Conservation (phyloP, 257 asterid species). For the Solanum virginianum region DNA sequence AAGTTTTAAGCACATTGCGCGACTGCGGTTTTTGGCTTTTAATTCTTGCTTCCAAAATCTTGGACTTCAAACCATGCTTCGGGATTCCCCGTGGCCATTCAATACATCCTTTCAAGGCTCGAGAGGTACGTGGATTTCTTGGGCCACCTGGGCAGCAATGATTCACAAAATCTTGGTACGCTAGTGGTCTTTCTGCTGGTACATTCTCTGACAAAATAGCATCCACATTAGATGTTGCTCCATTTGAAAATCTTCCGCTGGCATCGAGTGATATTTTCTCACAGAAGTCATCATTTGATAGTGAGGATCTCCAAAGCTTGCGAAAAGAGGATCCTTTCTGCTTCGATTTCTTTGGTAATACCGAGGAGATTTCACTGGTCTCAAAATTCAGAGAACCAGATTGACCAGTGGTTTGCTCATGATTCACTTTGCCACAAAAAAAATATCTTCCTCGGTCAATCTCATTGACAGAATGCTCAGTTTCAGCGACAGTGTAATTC, state of each 20-base stretch:
- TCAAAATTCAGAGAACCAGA: not conserved
- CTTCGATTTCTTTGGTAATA: conserved; percentile 4
- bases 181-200: not conserved
- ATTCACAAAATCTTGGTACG: not conserved
- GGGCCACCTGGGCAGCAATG: conserved; percentile 5
- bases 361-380: conserved; percentile 3
- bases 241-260: conserved; percentile 8
- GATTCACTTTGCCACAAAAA: not conserved
- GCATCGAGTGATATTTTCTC: conserved; percentile 1
- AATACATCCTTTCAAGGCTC: conserved; percentile 45
- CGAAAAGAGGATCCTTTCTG: conserved; percentile 10
- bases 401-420: not conserved
- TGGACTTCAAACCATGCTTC: conserved; percentile 13
- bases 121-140: conserved; percentile 35
- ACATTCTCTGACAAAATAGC: conserved; percentile 4
- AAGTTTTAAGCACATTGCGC: conserved; percentile 18
- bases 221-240: conserved; percentile 4
- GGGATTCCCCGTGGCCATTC: conserved; percentile 42
- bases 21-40: conserved; percentile 22
- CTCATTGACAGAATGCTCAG: conserved; percentile 1
- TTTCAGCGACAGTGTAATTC: not conserved
- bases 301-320: conserved; percentile 12
- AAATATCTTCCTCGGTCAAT: not conserved
- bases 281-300: not conserved
- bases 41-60: conserved; percentile 23